Conservation (phyloP, 2,329 filamentous ascomycete species). For the Diaporthe ampelina region DNA sequence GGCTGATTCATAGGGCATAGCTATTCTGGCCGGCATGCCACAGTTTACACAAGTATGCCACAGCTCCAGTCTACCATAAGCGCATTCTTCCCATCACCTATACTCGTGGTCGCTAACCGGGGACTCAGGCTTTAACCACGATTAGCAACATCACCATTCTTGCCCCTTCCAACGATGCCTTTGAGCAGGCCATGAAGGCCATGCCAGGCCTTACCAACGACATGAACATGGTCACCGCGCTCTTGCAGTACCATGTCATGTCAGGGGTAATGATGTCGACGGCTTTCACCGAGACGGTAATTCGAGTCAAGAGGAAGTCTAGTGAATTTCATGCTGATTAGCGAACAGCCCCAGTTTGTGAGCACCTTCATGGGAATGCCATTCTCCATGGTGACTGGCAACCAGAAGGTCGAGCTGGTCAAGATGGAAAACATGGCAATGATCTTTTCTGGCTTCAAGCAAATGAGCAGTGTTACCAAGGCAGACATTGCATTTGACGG, state of each 20-base stretch:
- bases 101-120: too few species aligned
- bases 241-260: slow-evolving; percentile 45
- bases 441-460: slow-evolving; percentile 39
- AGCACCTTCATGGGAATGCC: slow-evolving; percentile 51
- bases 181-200: slow-evolving; percentile 51
- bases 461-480: slow-evolving; percentile 49
- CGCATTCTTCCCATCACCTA: too few species aligned
- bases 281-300: slow-evolving; percentile 43
- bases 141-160: slow-evolving; percentile 46
- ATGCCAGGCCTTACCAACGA: slow-evolving; percentile 49
- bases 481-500: slow-evolving; percentile 51
- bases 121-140: slow-evolving; percentile 1
- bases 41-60: slow-evolving; percentile 11
- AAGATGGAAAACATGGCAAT: slow-evolving; percentile 29
- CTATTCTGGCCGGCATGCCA: slow-evolving; percentile 42
- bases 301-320: too few species aligned
- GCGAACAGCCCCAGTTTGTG: slow-evolving; percentile 48
- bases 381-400: slow-evolving; percentile 46
- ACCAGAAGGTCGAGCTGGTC: slow-evolving; percentile 48
- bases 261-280: slow-evolving; percentile 45
- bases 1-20: slow-evolving; percentile 29
- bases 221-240: slow-evolving; percentile 4
- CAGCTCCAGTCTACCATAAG: too few species aligned
- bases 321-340: too few species aligned
- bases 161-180: slow-evolving; percentile 53